Percentiles rank a stretch among this genome's conserved stretches.
phyloP scores from a whole-genome alignment of 2,329 filamentous ascomycete species.

The Clonostachys rosea region DNA sequence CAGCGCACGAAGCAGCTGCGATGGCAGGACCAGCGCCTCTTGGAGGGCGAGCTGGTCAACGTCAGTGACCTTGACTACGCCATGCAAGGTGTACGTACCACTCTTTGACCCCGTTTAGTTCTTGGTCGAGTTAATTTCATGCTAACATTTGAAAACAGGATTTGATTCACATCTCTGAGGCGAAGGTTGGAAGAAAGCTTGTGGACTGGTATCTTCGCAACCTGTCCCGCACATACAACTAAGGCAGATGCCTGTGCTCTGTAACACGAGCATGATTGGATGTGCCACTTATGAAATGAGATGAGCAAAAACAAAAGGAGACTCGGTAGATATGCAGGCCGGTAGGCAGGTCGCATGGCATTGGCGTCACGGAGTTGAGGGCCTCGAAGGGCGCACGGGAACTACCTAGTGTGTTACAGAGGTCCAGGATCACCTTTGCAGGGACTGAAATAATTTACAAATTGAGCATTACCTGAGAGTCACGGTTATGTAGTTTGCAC shows the following conservation, averaged over 20 bases:
- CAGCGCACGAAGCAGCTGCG: constrained; percentile 95
- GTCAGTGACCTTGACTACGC: constrained; percentile 97
- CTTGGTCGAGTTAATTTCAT: constrained; percentile 11
- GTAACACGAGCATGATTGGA: too few species aligned
- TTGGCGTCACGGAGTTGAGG: constrained; percentile 36
- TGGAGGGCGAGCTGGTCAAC: constrained; percentile 91
- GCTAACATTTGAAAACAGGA: constrained; percentile 50
- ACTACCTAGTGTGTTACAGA: constrained; percentile 17
- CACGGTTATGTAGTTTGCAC: too few species aligned
- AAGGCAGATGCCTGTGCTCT: constrained; percentile 2
- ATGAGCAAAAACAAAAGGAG: constrained; percentile 3
- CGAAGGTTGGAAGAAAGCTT: constrained; percentile 93
- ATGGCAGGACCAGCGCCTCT: constrained; percentile 81
- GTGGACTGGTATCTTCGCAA: constrained; percentile 99
- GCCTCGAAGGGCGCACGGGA: neutral
- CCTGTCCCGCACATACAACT: constrained; percentile 85
- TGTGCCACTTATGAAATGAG: too few species aligned
- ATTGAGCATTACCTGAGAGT: too few species aligned
- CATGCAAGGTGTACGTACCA: constrained; percentile 74
- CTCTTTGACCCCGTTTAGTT: neutral
- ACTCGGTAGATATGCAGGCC: constrained; percentile 20
- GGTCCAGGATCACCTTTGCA: too few species aligned
- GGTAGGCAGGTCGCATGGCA: constrained; percentile 28
- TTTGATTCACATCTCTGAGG: constrained; percentile 97
- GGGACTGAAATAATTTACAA: too few species aligned